Evolutionary conservation across 768 basidiomycete genomes (phyloP).

Genomic region (Hebeloma cylindrosporum): DNA sequence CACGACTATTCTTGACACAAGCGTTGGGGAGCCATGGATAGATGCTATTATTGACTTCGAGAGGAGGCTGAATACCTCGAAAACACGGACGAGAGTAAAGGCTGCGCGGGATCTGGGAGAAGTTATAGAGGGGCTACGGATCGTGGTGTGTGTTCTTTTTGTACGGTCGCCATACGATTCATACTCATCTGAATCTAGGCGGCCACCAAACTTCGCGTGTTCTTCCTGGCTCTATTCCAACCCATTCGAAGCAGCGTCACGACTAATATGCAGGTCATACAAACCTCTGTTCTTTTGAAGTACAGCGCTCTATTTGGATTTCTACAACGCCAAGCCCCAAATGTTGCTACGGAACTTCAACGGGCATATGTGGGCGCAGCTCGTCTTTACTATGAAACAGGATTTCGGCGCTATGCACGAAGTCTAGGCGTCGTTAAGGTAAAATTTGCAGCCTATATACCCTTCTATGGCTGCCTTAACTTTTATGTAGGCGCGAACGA

Average conservation of each 20-base stretch:
- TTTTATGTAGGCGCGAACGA: constrained; percentile 53
- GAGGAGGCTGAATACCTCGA: constrained; percentile 62
- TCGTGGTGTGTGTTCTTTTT: constrained; percentile 62
- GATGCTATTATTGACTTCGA: constrained; percentile 81
- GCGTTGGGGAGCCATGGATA: constrained; percentile 89
- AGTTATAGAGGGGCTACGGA: constrained; percentile 82
- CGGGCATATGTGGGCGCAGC: constrained; percentile 81
- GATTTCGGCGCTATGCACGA: constrained; percentile 85
- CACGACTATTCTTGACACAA: constrained; percentile 76
- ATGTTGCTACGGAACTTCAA: constrained; percentile 85
- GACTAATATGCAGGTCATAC: constrained; percentile 91
- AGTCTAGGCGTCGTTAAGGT: constrained; percentile 81
- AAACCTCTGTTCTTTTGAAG: constrained; percentile 83
- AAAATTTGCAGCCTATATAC: constrained; percentile 10
- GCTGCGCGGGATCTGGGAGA: constrained; percentile 82
- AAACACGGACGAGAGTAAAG: constrained; percentile 77
- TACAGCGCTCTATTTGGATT: constrained; percentile 83
- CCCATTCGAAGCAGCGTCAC: constrained; percentile 82
- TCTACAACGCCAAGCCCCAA: constrained; percentile 76
- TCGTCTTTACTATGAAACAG: constrained; percentile 93
- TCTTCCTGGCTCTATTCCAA: constrained; percentile 81
- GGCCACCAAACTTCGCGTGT: constrained; percentile 82
- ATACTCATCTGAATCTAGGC: constrained; percentile 48
- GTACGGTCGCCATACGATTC: background rate
- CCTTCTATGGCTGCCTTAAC: background rate